Conservation (phyloP, 2,329 filamentous ascomycete genomes). For the Lachnellula willkommii region DNA sequence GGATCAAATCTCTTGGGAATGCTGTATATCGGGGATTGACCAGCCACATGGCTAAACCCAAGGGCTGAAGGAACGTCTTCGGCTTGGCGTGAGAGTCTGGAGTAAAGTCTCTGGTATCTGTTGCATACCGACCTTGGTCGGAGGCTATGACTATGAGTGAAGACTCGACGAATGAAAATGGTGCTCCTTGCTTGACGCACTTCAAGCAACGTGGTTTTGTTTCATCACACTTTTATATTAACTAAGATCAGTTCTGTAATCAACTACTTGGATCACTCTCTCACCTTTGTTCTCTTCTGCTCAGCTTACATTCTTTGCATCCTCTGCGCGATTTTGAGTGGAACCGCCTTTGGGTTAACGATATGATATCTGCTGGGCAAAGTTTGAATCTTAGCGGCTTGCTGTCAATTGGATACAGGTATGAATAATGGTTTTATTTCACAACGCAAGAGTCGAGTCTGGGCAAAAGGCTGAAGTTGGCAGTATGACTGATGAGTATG, state of each 20-base stretch:
- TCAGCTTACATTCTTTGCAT: conserved; percentile 13
- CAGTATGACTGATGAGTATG: background rate
- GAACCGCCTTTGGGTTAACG: conserved; percentile 1
- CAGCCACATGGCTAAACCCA: too few species aligned
- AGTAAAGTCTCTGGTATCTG: background rate
- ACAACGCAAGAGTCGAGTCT: background rate
- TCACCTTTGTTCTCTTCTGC: conserved; percentile 10
- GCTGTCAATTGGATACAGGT: too few species aligned
- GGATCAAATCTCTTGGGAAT: background rate
- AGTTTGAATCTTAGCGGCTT: too few species aligned
- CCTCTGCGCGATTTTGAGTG: conserved; percentile 14
- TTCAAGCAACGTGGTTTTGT: conserved; percentile 6
- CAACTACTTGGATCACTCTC: background rate
- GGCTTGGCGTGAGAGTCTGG: background rate
- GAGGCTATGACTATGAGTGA: background rate
- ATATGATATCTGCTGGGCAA: background rate
- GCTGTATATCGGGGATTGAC: background rate
- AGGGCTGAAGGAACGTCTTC: too few species aligned
- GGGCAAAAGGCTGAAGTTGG: background rate
- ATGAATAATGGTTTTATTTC: background rate
- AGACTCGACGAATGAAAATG: conserved; percentile 3
- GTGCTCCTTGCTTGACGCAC: conserved; percentile 2
- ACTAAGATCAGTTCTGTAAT: background rate
- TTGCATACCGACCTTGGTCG: background rate
- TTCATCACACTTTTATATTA: conserved; percentile 6